Conservation (phyloP, 352 stramenopile genomes). For the Globisporangium uncinulatum region DNA sequence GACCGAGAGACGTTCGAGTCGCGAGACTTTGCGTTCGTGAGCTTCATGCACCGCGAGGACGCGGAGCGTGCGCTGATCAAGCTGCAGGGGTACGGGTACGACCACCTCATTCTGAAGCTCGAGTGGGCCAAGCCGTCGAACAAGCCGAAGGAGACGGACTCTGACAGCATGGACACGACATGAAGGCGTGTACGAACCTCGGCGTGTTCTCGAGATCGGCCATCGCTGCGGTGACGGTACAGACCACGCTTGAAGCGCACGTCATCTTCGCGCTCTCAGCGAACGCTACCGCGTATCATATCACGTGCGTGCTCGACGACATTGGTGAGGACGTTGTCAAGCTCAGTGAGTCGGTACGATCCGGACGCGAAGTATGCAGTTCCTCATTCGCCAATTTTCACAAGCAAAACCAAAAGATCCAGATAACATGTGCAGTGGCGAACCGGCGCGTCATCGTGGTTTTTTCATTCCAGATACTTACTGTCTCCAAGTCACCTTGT, state of each 20-base stretch:
- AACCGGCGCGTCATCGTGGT: constrained; percentile 1
- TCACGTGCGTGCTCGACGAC: constrained; percentile 86
- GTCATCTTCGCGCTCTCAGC: constrained; percentile 41
- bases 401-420: constrained; percentile 7
- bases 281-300: constrained; percentile 67
- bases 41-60: constrained; percentile 95
- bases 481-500: neutral
- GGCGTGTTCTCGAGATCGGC: constrained; percentile 79
- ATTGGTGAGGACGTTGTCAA: constrained; percentile 88
- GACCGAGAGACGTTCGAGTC: constrained; percentile 97
- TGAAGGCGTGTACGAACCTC: constrained; percentile 88
- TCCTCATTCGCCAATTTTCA: too few species aligned
- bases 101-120: constrained; percentile 99
- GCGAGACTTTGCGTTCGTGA: constrained; percentile 98
- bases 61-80: constrained; percentile 96
- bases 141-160: constrained; percentile 72
- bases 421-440: neutral
- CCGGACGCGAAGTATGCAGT: too few species aligned
- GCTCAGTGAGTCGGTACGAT: neutral
- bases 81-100: constrained; percentile 97
- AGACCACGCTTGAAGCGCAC: constrained; percentile 63
- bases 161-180: constrained; percentile 77
- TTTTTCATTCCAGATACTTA: neutral
- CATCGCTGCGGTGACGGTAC: constrained; percentile 90
- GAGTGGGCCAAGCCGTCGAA: constrained; percentile 98